Base-by-base conservation (phyloP, 306 rosid species). In the Gillenia trifoliata region DNA sequence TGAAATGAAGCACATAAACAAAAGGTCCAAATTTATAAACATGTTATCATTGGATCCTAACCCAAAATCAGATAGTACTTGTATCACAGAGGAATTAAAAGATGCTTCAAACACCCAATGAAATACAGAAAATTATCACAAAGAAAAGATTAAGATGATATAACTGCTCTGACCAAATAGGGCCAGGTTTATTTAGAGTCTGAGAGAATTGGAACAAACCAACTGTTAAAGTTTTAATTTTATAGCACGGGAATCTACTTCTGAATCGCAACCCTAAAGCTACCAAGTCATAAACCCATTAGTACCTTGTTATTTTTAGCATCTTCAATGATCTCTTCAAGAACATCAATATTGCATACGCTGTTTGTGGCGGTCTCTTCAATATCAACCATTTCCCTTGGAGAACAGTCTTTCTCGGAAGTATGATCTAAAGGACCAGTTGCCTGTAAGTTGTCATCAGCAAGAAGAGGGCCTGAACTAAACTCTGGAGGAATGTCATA, bases 231-330 rank as follows among this genome's bases (percentile, higher is more conserved):
- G 25, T 64, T 34, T 6, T n/a, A 33, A 33, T 9, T 64, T 64
- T 64, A 31, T 64, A 20, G 68, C 6, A 72, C 26, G 17, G 7
- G 10, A n/a, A 59, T 25, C 29, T 25, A 59, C n/a, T 57, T 54
- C 23, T 54, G 65, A 33, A 16, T 40, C 68, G 16, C 41, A 43
- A n/a, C 19, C 69, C 66, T 38, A 56, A 52, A 70, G 28, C 82
- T 30, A 66, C 64, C 57, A 43, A 31, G n/a, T 63, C 54, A 3
- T 66, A 28, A 75, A 66, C n/a, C 40, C n/a, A 55, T 31, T 12
- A 36, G 28, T 87, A 94, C 99, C 99, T 94, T 94, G 87, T 85
- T 87, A 66, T 82, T 84, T 87, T 87, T 92, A 41, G 96, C 95
- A 76, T 89, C 91, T 40, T 92, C 91, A 71, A 94, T 89, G 56